A percentile compares a stretch with the other conserved stretches of the same genome.
Evolutionary conservation across 768 basidiomycete genomes (phyloP).

Genomic region (Rhodotorula diobovata): DNA sequence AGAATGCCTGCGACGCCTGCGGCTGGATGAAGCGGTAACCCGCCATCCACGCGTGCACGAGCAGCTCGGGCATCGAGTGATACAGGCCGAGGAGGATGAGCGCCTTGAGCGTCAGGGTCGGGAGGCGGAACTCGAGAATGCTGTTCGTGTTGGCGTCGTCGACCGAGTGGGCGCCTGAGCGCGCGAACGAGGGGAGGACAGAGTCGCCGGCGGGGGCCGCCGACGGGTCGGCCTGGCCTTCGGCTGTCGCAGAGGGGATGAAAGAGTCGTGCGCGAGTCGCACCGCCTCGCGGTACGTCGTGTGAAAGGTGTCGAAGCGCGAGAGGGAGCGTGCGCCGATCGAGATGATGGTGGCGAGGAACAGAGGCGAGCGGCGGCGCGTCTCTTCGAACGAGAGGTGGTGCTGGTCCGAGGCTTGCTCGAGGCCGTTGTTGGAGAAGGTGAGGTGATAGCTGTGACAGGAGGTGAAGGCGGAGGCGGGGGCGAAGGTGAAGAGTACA

Average conservation of each 20-base stretch:
- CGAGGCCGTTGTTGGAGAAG: constrained; percentile 4
- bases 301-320: constrained; percentile 23
- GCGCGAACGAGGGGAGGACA: not conserved
- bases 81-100: constrained; percentile 27
- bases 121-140: not conserved
- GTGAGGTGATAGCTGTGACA: constrained; percentile 27
- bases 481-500: not conserved
- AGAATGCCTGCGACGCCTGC: not conserved
- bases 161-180: not conserved
- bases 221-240: not conserved
- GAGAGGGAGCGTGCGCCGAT: constrained; percentile 38
- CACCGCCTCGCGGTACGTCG: constrained; percentile 24
- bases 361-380: constrained; percentile 27
- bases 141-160: not conserved
- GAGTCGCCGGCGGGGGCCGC: not conserved
- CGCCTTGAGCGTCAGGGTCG: constrained; percentile 20
- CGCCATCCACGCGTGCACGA: constrained; percentile 11
- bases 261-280: constrained; percentile 17
- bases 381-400: constrained; percentile 28
- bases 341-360: constrained; percentile 33
- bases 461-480: not conserved
- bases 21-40: constrained; percentile 13
- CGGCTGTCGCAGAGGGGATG: not conserved
- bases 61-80: constrained; percentile 19
- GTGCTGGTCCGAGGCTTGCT: not conserved